A percentile compares a stretch with the other conserved stretches of the same genome.
Conservation (phyloP, 352 stramenopile species). For the Phytophthora rubi region DNA sequence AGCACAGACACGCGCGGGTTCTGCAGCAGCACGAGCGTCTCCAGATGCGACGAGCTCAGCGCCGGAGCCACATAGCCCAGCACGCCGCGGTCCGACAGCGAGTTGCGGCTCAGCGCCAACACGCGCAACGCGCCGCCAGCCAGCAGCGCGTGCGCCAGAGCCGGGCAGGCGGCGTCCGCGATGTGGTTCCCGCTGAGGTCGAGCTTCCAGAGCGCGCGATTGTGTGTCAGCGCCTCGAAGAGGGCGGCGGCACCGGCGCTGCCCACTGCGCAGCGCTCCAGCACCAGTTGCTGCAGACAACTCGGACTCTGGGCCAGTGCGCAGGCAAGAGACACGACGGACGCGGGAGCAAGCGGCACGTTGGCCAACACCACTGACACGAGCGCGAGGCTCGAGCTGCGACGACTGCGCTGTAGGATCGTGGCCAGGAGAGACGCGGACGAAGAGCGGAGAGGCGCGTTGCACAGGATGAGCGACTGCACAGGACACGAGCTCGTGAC, state of each 20-base stretch:
- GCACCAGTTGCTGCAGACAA: slow-evolving; percentile 72
- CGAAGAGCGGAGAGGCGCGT: slow-evolving; percentile 46
- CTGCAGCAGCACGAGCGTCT: slow-evolving; percentile 59
- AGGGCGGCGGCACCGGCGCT: slow-evolving; percentile 56
- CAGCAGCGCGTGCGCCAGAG: slow-evolving; percentile 47
- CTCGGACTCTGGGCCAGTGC: slow-evolving; percentile 52
- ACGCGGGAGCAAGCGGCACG: slow-evolving; percentile 40
- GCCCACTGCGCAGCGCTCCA: slow-evolving; percentile 68
- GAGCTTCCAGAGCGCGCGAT: slow-evolving; percentile 70
- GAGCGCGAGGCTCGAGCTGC: slow-evolving; percentile 34
- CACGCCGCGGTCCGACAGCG: slow-evolving; percentile 64
- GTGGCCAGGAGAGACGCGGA: slow-evolving; percentile 42
- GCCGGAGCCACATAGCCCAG: slow-evolving; percentile 53
- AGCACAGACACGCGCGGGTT: slow-evolving; percentile 51
- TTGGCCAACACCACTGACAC: slow-evolving; percentile 73
- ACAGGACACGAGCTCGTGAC: slow-evolving; percentile 31
- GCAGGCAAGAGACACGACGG: slow-evolving; percentile 53
- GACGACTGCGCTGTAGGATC: slow-evolving; percentile 41
- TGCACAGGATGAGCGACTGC: slow-evolving; percentile 80
- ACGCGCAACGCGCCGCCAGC: slow-evolving; percentile 42
- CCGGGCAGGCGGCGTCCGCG: slow-evolving; percentile 52
- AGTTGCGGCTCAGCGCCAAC: slow-evolving; percentile 56
- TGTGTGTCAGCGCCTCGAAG: slow-evolving; percentile 54
- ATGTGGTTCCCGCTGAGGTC: slow-evolving; percentile 77
- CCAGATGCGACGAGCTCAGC: slow-evolving; percentile 46